Base-by-base conservation (phyloP, 805 yeast species). In the Candida taoyuanica region DNA sequence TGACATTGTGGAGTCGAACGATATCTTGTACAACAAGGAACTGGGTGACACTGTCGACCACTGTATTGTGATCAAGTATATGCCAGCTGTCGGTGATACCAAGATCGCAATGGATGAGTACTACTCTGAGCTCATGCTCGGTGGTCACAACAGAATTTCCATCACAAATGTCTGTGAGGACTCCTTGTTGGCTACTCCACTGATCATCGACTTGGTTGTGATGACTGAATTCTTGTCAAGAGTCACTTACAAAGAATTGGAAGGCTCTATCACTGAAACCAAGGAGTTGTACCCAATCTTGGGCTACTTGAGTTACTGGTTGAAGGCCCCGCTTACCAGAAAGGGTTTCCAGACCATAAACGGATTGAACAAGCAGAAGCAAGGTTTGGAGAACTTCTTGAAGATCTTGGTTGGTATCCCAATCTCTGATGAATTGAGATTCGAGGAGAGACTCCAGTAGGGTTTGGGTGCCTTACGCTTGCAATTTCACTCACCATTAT, bases 101-200 rank as follows among this genome's bases (percentile, higher is more conserved):
- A 89, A 89, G 71, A 96, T 89, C 48, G 98, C 98, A 37, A 91
- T 89, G 97, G 98, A 89, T 64, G 97, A 91, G 68, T 89, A 89
- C 69, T 87, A 91, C 70, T 83, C 94, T 40, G 97, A 89, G 66
- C 78, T 89, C 59, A 91, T 89, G 97, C 74, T 89, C 54, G 98
- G 98, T 45, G 98, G 98, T 31, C 96, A 89, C 68, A 91, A 89
- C 70, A 83, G 93, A 60, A 84, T 89, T 50, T 80, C 94, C 33
- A 83, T 91, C 58, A 95, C 89, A 68, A 89, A 91, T 61, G 95
- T 91, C 29, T 89, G 98, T 65, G 98, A 89, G 67, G 98, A 89
- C 63, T 88, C 96, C 3, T 71, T 89, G 55, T 74, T 89, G 60
- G 98, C 98, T 15, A 85, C 96, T 18, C 97, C 98, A 34, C 73